These are phyloP conservation scores for Papiliotrema flavescens DNA, from an alignment of 1,284 basidiomycete genomes.

Conservation along the genomic window DNA sequence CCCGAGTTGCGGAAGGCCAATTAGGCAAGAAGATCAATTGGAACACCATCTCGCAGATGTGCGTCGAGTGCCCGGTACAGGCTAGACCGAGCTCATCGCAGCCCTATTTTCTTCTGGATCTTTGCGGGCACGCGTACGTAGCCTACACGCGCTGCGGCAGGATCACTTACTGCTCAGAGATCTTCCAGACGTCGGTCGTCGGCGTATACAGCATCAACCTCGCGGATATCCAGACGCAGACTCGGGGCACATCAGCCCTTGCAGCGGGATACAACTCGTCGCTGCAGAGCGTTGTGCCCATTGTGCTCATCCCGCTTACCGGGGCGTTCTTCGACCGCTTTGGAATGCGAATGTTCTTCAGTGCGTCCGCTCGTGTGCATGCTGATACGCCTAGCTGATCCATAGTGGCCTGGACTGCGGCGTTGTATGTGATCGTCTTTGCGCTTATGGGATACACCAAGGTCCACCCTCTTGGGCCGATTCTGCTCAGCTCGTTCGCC, in stretches of 20 bases:
- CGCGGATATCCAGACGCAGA: conserved; percentile 49
- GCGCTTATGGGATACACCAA: conserved; percentile 46
- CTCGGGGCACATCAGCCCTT: conserved; percentile 44
- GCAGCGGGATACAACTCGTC: conserved; percentile 51
- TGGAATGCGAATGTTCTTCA: conserved; percentile 40
- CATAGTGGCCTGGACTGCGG: conserved; percentile 38
- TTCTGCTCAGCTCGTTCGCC: conserved; percentile 46
- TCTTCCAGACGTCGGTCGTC: conserved; percentile 46
- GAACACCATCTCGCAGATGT: conserved; percentile 18
- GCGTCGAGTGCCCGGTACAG: conserved; percentile 3
- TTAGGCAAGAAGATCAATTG: conserved; percentile 13
- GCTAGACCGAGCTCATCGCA: conserved; percentile 1
- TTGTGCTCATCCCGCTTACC: conserved; percentile 47
- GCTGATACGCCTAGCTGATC: background rate
- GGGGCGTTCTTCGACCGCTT: conserved; percentile 43
- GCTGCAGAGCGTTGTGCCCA: conserved; percentile 49
- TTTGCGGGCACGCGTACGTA: conserved; percentile 20
- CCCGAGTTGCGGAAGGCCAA: conserved; percentile 18
- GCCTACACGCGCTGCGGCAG: background rate
- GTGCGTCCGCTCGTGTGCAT: conserved; percentile 31
- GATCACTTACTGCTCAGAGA: conserved; percentile 18
- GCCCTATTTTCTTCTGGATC: conserved; percentile 42
- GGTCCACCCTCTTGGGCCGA: conserved; percentile 47
- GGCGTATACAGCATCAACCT: conserved; percentile 46
- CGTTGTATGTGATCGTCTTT: conserved; percentile 48